Evolutionary conservation across 257 asterid species (phyloP), one percentile per base, ranked within the genome.

Genomic region (Ballota nigra): DNA sequence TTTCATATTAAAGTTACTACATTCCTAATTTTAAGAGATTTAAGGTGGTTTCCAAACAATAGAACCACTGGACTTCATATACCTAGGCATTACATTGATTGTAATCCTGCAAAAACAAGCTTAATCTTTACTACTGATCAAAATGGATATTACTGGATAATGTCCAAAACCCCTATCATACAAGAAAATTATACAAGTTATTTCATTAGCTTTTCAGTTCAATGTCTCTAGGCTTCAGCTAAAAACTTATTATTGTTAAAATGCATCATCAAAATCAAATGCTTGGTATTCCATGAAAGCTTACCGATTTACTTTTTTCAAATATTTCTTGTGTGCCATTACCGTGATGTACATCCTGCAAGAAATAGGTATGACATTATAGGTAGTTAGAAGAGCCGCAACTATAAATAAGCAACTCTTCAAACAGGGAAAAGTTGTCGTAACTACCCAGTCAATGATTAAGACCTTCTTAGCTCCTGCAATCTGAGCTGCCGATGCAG

Each of bases 281-380:
- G 45, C 38, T 69, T 34, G 31, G 38, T 55, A 70, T 55, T 41
- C 59, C 18, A 53, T 51, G 41, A 47, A 67, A 41, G 73, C 99
- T 71, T 65, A 95, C 98, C 80, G 97, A 92, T 83, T 87, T 89
- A 83, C 83, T 86, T 74, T 79, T 84, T 75, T 95, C 93, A 80
- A 92, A 95, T 79, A 95, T 89, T 86, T 95, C 98, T 82, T 95
- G 99, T 61, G 99, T 95, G 68, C 99, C 99, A 77, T 95, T 95
- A 70, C 99, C 99, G 60, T 95, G 99, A 85, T 95, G 99, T 40
- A 95, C 99, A 83, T 95, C 99, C 99, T 95, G 87, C 68, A 59
- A 75, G 73, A 43, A 57, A 79, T 31, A 55, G 5, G 22, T 52
- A 52, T 7, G 62, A 36, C 73, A 74, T 58, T 51, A 75, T 66